A percentile compares a stretch with the other conserved stretches of the same genome.
Conservation (phyloP, 2,329 filamentous ascomycete species). For the Leptographium flavum region DNA sequence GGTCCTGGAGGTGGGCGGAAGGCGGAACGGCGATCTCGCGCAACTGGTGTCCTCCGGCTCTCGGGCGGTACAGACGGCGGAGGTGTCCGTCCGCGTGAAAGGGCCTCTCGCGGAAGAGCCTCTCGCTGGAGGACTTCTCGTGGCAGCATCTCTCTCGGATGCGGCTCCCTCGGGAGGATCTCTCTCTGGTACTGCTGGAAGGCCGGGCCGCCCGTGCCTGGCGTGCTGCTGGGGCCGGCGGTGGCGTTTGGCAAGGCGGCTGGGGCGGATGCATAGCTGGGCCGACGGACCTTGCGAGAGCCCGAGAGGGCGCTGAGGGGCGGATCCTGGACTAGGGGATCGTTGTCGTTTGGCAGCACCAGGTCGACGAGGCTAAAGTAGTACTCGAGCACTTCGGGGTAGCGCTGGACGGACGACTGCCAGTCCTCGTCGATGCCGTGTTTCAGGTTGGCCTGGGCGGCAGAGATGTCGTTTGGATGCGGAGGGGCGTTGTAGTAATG, state of each 20-base stretch:
- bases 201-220: slow-evolving; percentile 2
- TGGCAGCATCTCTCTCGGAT: not conserved
- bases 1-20: slow-evolving; percentile 8
- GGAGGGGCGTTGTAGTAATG: slow-evolving; percentile 43
- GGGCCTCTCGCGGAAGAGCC: not conserved
- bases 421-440: slow-evolving; percentile 67
- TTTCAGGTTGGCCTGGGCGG: slow-evolving; percentile 53
- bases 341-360: slow-evolving; percentile 47
- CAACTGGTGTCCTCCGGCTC: slow-evolving; percentile 7
- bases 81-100: slow-evolving; percentile 7
- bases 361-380: slow-evolving; percentile 60
- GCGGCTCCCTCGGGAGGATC: not conserved
- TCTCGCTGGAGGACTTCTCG: not conserved
- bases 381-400: slow-evolving; percentile 71
- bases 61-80: slow-evolving; percentile 2
- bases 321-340: slow-evolving; percentile 43
- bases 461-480: slow-evolving; percentile 46
- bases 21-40: slow-evolving; percentile 3
- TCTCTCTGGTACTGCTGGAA: slow-evolving; percentile 6
- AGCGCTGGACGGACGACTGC: slow-evolving; percentile 59
- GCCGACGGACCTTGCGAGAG: slow-evolving; percentile 32
- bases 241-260: slow-evolving; percentile 4
- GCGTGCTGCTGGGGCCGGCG: not conserved
- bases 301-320: slow-evolving; percentile 39
- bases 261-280: slow-evolving; percentile 21